Evolutionary conservation across 116 monocot species (phyloP), one percentile per base, ranked within the genome.

Genomic region (Papilionanthe hybrid): DNA sequence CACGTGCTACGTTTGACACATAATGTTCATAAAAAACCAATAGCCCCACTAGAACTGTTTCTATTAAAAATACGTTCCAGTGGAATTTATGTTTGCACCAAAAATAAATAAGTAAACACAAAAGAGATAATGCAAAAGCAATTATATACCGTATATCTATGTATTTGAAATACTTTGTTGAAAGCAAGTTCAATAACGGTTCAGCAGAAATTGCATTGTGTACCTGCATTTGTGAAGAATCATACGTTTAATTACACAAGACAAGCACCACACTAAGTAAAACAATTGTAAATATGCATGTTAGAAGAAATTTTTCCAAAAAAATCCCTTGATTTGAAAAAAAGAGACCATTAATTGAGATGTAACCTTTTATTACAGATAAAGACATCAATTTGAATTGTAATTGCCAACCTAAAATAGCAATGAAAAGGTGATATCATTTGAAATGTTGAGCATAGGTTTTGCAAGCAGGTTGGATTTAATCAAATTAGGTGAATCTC

Each of bases 101-200:
- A 68, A 13, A 68, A 69, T 13, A 69, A 69, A 69, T 6, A 69
- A 69, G 63, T 9, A 0, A 32, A 69, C 5, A 5, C n/a, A 37
- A 15, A 10, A 68, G 1, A 69, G 5, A 25, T 66, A 69, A 69
- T 1, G 69, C 28, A 69, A 69, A 68, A 32, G 32, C 5, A 69
- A 69, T 25, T 32, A 20, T 88, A 77, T 91, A 94, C 92, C 92
- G 80, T 75, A 94, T 90, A 89, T 97, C 97, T 41, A 87, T 58
- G 57, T 87, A 97, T 29, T 91, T 88, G 84, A 97, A 92, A 82
- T 84, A 91, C 66, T 91, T 94, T 55, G 78, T 8, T 55, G 77
- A 78, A 78, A 94, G 86, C 80, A 87, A 78, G 30, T 89, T 86
- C 75, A 92, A 42, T 73, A 91, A 67, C 63, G 53, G 29, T 66